Conservation (phyloP, 2,329 filamentous ascomycete genomes). For the Monosporascus sp. region DNA sequence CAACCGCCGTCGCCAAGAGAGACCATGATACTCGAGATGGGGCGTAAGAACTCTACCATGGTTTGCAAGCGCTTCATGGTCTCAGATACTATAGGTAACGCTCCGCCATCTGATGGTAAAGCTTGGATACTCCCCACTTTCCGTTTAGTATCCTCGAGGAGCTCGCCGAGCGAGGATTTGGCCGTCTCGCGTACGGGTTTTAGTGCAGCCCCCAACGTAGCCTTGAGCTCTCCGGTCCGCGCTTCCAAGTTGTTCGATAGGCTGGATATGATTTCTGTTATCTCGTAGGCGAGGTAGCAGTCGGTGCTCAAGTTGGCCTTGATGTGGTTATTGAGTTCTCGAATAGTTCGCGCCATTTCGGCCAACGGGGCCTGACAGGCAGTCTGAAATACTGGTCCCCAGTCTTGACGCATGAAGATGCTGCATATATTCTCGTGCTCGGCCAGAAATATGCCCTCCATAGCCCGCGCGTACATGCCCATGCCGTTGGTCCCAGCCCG, state of each 20-base stretch:
- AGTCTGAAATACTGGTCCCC: slow-evolving; percentile 70
- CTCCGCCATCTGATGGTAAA: slow-evolving; percentile 71
- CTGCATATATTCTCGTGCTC: slow-evolving; percentile 89
- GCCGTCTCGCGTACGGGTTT: slow-evolving; percentile 90
- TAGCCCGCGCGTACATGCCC: slow-evolving; percentile 76
- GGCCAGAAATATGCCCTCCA: slow-evolving; percentile 80
- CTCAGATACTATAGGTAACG: slow-evolving; percentile 72
- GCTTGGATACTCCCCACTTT: slow-evolving; percentile 60
- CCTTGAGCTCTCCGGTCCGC: slow-evolving; percentile 80
- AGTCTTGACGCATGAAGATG: slow-evolving; percentile 82
- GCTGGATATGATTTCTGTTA: slow-evolving; percentile 81
- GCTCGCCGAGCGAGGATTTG: slow-evolving; percentile 74
- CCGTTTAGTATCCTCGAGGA: slow-evolving; percentile 77
- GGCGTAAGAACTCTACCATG: slow-evolving; percentile 80
- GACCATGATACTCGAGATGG: slow-evolving; percentile 83
- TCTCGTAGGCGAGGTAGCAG: slow-evolving; percentile 92
- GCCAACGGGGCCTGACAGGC: slow-evolving; percentile 74
- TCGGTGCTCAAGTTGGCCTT: slow-evolving; percentile 81
- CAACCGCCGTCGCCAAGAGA: slow-evolving; percentile 92
- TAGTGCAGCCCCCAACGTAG: slow-evolving; percentile 74
- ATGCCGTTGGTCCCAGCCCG: slow-evolving; percentile 86
- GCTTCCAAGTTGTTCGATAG: slow-evolving; percentile 75
- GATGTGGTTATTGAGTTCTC: slow-evolving; percentile 86
- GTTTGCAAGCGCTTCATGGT: slow-evolving; percentile 81
- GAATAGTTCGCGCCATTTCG: slow-evolving; percentile 78